Evolutionary conservation across 2,329 filamentous ascomycete genomes (phyloP), one percentile per base, ranked within the genome.

Genomic region (Lachnellula occidentalis): DNA sequence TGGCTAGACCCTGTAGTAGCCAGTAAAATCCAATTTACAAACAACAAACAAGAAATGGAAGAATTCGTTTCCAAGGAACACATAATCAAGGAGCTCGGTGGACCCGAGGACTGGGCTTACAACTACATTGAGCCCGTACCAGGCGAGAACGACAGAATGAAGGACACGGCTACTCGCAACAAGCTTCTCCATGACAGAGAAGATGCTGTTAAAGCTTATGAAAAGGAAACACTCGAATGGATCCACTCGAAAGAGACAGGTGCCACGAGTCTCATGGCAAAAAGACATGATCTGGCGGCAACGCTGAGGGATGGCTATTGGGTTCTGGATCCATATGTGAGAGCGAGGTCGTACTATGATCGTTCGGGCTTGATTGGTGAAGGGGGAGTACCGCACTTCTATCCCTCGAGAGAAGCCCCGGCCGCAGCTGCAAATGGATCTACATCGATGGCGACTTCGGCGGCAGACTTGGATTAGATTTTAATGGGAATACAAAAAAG

Each of bases 1-100:
- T 99, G 94, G 94, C 82, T 99, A 37, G 94, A 99, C 70, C 94
- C 94, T 2, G 92, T 99, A 3, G 92, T 99, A 27, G 94, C 94
- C 22, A 80, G 82, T 67, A 99, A 99, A 72, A 87, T 99, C 19
- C 85, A 96, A 70, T 97, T 97, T 71, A 94, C 89, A 55, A 94
- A 90, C 67, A 90, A 83, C 62, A 75, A 84, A 53, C 80, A 87
- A 52, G 92, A 96, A 51, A 76, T 99, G 51, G 82, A 88, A 60
- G 76, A 84, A 53, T 96, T 87, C 68, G 87, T 99, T 54, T 78
- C 83, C 11, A 76, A 76, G 39, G 76, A 77, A 45, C 84, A 86
- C 47, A 88, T 97, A 60, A 81, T 87, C 56, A 88, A 86, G 66
- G 92, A 96, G 59, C 78, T 96, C 3, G 92, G 91, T 21, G 94